A percentile compares a stretch with the other conserved stretches of the same genome.
phyloP scores from a whole-genome alignment of 2,329 filamentous ascomycete genomes.

The Pseudogymnoascus sp. region DNA sequence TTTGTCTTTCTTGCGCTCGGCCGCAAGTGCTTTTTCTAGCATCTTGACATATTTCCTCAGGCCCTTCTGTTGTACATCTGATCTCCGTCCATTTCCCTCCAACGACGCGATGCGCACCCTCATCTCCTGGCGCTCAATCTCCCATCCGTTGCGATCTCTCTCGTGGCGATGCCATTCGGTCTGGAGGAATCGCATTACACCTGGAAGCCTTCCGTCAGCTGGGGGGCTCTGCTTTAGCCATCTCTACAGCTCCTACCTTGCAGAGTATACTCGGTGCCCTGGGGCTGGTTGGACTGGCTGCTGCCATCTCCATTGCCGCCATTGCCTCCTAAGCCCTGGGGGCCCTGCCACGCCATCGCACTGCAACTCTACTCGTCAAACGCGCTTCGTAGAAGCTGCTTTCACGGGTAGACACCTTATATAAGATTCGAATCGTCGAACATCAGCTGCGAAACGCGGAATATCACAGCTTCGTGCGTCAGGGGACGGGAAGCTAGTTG shows the following conservation, averaged over 20 bases:
- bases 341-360: conserved; percentile 62
- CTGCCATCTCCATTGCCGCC: conserved; percentile 21
- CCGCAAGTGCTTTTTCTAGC: conserved; percentile 79
- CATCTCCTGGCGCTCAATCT: conserved; percentile 99
- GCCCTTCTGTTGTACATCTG: conserved; percentile 81
- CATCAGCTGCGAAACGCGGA: background rate
- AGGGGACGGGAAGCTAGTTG: conserved; percentile 1
- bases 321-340: conserved; percentile 43
- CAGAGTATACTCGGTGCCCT: conserved; percentile 63
- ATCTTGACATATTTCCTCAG: conserved; percentile 85
- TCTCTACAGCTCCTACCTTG: conserved; percentile 43
- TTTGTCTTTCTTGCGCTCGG: conserved; percentile 69
- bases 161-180: conserved; percentile 99
- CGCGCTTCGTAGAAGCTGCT: background rate
- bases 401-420: background rate
- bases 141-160: conserved; percentile 95
- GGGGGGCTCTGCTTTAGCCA: conserved; percentile 1
- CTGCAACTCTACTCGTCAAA: background rate
- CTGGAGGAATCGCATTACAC: conserved; percentile 98
- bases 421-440: background rate
- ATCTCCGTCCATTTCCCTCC: conserved; percentile 80
- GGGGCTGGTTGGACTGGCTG: conserved; percentile 35
- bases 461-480: background rate
- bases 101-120: conserved; percentile 91
- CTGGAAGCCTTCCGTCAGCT: conserved; percentile 62